phyloP scores from a whole-genome alignment of 148 eudicot species.

The Heliamphora exappendiculata region DNA sequence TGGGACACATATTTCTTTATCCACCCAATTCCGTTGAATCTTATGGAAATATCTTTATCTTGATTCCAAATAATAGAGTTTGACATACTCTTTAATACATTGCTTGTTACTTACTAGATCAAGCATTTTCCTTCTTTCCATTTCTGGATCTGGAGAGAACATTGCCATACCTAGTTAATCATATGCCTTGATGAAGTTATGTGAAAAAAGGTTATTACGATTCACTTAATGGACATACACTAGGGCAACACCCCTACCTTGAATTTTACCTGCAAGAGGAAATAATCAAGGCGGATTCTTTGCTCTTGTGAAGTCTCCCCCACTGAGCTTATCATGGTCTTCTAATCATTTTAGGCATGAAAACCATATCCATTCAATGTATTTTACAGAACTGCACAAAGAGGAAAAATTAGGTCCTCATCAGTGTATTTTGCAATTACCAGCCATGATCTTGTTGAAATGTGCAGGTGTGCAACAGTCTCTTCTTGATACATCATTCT shows the following conservation, averaged over 20 bases:
- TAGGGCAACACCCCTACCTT: not conserved
- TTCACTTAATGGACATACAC: not conserved
- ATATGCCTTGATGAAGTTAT: not conserved
- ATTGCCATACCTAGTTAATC: not conserved
- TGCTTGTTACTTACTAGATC: not conserved
- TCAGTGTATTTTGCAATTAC: not conserved
- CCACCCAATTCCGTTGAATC: not conserved
- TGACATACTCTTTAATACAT: not conserved
- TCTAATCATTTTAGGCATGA: not conserved
- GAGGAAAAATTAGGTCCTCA: not conserved
- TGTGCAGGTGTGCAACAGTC: not conserved
- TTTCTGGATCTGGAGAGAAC: not conserved
- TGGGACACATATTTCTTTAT: not conserved
- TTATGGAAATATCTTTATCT: not conserved
- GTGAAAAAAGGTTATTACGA: not conserved
- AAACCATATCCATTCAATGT: not conserved
- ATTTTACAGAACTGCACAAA: not conserved
- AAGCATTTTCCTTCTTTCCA: not conserved
- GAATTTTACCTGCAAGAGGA: not conserved
- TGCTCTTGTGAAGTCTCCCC: not conserved
- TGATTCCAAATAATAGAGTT: not conserved
- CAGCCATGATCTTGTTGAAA: not conserved
- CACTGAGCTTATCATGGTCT: not conserved
- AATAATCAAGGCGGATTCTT: not conserved
- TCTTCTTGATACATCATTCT: not conserved